These are phyloP conservation scores for Aphanomyces invadans DNA, from an alignment of 352 stramenopile species.

Conservation along the genomic window DNA sequence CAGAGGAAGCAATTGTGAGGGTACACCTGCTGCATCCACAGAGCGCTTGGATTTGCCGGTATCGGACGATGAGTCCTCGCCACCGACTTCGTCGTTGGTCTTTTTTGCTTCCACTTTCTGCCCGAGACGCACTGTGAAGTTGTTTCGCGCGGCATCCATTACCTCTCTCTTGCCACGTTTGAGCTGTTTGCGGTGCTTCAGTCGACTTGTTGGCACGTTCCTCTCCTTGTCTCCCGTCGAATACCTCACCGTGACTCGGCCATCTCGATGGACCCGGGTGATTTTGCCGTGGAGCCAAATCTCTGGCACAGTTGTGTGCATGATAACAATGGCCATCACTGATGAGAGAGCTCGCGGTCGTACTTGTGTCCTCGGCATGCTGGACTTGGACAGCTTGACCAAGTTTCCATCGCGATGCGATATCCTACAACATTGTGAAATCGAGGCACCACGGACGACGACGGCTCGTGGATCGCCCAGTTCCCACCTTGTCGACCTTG, in stretches of 20 bases:
- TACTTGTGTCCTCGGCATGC: background rate
- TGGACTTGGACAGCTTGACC: slow-evolving; percentile 3
- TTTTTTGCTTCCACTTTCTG: background rate
- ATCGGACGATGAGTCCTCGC: background rate
- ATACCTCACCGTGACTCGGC: background rate
- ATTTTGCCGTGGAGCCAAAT: slow-evolving; percentile 4
- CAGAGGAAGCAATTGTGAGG: no score
- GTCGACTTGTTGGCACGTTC: background rate
- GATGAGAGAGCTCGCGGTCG: no score
- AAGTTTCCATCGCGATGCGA: background rate
- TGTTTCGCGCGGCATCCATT: background rate
- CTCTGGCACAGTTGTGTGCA: no score
- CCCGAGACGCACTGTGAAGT: background rate
- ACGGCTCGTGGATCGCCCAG: no score
- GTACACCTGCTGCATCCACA: no score
- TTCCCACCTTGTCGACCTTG: background rate
- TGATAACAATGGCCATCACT: background rate
- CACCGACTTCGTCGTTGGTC: background rate
- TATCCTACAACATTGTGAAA: background rate
- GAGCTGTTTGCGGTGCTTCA: background rate
- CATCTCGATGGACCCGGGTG: background rate
- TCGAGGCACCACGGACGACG: no score
- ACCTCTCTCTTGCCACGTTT: background rate
- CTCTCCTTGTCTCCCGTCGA: slow-evolving; percentile 3
- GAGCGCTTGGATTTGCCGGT: background rate